Evolutionary conservation across 1,139 yeast genomes (phyloP), one percentile per base, ranked within the genome.

Genomic region (Oligophagozyma castellii): DNA sequence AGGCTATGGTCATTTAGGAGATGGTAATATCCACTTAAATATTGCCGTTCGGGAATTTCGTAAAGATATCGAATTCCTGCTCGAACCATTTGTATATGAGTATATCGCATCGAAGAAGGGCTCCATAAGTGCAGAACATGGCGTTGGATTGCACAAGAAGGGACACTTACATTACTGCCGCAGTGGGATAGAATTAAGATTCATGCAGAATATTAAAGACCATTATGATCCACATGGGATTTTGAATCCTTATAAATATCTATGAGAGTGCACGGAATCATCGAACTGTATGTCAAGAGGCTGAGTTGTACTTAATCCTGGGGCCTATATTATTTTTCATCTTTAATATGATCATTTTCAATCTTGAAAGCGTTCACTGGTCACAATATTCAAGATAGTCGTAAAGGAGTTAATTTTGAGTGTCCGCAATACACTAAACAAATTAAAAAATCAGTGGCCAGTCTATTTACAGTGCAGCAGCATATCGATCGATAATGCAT

Each of bases 1-100:
- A 38, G 98, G 96, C 1, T 89, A 86, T 46, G 98, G 98, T 15
- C 98, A 86, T 48, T 67, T 86, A 47, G 98, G 98, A 34, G 98
- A 86, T 51, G 95, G 96, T 30, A 86, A 86, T 57, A 64, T 86
- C 45, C 98, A 86, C 53, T 68, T 89, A 51, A 86, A 89, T 51
- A 92, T 86, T 29, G 74, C 92, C 27, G 93, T 83, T n/a, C 69
- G 95, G 51, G 67, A 72, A 44, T 86, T 86, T 56, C 67, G 67
- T 41, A 76, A 79, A 53, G 67, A 63, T 19, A 77, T 86, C 33
- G 96, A 86, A 58, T 59, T 66, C 32, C 70, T 67, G 2, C 65
- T 89, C 38, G 96, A 89, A 56, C 96, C 96, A 23, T 86, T 77
- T 58, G 89, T 89, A 16, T 89, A 83, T 48, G 93, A 89, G 59